Evolutionary conservation across 352 stramenopile species (phyloP), one percentile per base, ranked within the genome.

Genomic region (Plasmopara muralis): DNA sequence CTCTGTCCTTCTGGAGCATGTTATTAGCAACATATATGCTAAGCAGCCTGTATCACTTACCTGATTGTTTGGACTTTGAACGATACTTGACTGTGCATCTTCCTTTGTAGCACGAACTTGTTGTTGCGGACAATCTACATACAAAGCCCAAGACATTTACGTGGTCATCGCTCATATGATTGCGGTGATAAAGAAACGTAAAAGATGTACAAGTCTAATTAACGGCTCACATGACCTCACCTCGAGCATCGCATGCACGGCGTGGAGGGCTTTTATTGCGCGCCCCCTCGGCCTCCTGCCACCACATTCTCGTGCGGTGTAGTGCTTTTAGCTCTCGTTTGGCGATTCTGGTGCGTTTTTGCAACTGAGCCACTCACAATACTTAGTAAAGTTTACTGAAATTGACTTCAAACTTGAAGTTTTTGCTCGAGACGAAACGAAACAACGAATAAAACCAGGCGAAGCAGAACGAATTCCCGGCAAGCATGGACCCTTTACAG

Each of bases 121-220:
- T 15, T 47, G 38, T 15, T 45, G 20, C 20, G 43, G 15, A 7
- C n/a, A 35, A 29, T 49, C 48, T 50, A 40, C 9, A 42, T n/a
- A 53, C 35, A 45, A 43, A 53, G 13, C 13, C 40, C 38, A 45
- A 35, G 30, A 47, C 55, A 50, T 10, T n/a, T 51, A 25, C n/a
- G 15, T 47, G 20, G 55, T 63, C 50, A 63, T 58, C 8, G 41
- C 28, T n/a, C n/a, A n/a, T n/a, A n/a, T n/a, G n/a, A 35, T 35
- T 2, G 41, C 15, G 20, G 20, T 20, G 25, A 37, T 28, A 12
- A 33, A 29, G 2, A 9, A 29, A 14, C n/a, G 9, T 13, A 29
- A 2, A 20, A 33, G 20, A 43, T 53, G 43, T 15, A 30, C 20
- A 16, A 40, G 14, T 18, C 12, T 25, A 25, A 25, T 25, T 3